A percentile compares a stretch with the other conserved stretches of the same genome.
Conservation (phyloP, 768 basidiomycete genomes). For the Coprinellus aureogranulatus region DNA sequence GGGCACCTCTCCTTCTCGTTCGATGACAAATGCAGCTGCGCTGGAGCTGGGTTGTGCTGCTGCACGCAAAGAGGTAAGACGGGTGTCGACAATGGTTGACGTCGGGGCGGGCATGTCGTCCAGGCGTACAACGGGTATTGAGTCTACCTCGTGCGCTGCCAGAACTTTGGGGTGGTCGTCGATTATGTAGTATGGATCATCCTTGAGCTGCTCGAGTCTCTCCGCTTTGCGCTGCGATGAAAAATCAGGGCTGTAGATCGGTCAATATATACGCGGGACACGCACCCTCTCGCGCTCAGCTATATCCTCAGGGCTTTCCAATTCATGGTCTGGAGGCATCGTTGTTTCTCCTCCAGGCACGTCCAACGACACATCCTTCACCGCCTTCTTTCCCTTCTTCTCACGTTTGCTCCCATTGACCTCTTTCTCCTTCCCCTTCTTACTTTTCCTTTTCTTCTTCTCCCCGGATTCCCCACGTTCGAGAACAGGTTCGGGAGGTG, state of each 20-base stretch:
- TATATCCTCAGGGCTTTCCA: constrained; percentile 58
- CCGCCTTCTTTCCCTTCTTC: constrained; percentile 30
- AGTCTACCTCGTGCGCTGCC: constrained; percentile 67
- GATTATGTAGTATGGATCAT: constrained; percentile 90
- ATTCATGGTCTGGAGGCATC: constrained; percentile 34
- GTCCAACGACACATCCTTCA: constrained; percentile 19
- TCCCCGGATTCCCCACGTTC: constrained; percentile 44
- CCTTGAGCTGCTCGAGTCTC: constrained; percentile 68
- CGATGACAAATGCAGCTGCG: constrained; percentile 57
- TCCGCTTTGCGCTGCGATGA: constrained; percentile 65
- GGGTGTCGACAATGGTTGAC: constrained; percentile 30
- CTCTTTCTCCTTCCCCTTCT: constrained; percentile 35
- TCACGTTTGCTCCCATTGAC: constrained; percentile 18
- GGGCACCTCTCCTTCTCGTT: constrained; percentile 86
- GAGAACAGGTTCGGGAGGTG: constrained; percentile 38
- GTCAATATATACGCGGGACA: not conserved
- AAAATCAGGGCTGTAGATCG: not conserved
- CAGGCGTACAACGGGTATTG: constrained; percentile 85
- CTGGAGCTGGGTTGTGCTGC: constrained; percentile 35
- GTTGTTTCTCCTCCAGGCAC: constrained; percentile 25
- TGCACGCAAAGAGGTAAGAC: constrained; percentile 45
- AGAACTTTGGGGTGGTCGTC: constrained; percentile 50
- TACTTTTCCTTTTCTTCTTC: constrained; percentile 36
- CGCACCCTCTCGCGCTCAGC: constrained; percentile 64
- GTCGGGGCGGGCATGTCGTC: constrained; percentile 63